Percentiles rank a stretch among this genome's conserved stretches.
Conservation (phyloP, 192 early-diverging fungal genomes). For the Coemansia sp. region DNA sequence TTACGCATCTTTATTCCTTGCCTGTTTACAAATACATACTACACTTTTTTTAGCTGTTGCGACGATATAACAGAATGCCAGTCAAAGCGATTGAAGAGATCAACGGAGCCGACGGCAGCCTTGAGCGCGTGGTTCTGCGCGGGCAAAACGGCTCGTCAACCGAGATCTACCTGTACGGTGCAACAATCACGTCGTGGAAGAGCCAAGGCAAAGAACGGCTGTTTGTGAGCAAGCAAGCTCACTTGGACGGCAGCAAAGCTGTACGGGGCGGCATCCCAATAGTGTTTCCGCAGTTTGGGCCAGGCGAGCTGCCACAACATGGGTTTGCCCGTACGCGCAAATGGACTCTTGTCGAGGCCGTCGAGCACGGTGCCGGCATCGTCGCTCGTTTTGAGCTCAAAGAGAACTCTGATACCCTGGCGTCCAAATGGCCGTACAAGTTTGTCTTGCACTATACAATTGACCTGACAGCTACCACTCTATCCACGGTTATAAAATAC, state of each 20-base stretch:
- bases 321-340: conserved; percentile 55
- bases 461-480: conserved; percentile 65
- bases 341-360: conserved; percentile 35
- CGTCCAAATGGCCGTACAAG: conserved; percentile 55
- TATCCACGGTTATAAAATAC: conserved; percentile 70
- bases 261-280: conserved; percentile 80
- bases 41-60: neutral
- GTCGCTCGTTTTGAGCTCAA: conserved; percentile 43
- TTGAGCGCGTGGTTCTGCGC: conserved; percentile 42
- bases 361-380: conserved; percentile 35
- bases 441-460: conserved; percentile 83
- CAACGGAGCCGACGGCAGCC: conserved; percentile 26
- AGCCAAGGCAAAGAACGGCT: conserved; percentile 71
- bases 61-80: conserved; percentile 1
- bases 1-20: neutral
- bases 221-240: conserved; percentile 80
- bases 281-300: conserved; percentile 60
- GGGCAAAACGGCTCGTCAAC: conserved; percentile 23
- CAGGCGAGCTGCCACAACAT: conserved; percentile 54
- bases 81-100: conserved; percentile 33
- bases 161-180: conserved; percentile 62
- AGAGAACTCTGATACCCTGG: conserved; percentile 41
- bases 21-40: neutral
- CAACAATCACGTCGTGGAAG: conserved; percentile 92
- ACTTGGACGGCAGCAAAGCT: conserved; percentile 86